Evolutionary conservation across 139 green algal genomes (phyloP).

Genomic region (Chlamydomonas eustigma): DNA sequence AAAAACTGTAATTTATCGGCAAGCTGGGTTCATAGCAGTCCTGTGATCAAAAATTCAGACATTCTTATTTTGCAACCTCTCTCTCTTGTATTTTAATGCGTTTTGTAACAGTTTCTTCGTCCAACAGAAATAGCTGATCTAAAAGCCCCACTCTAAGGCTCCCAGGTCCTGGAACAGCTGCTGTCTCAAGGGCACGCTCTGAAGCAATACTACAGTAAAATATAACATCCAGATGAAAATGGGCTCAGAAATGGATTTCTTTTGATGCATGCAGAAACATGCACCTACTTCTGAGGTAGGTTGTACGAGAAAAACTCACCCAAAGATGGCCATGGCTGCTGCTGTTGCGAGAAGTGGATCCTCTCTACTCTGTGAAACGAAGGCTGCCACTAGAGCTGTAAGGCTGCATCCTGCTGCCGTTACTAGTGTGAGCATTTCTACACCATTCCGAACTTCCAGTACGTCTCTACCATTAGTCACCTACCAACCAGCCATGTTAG

Average conservation of each 20-base stretch:
- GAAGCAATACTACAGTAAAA: neutral
- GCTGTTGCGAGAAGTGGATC: slow-evolving; percentile 56
- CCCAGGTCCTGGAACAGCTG: neutral
- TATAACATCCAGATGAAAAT: neutral
- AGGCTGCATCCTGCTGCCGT: slow-evolving; percentile 75
- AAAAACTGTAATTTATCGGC: too few relatives aligned
- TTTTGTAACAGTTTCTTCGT: too few relatives aligned
- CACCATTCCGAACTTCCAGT: slow-evolving; percentile 11
- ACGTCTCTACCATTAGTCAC: slow-evolving; percentile 11
- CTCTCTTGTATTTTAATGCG: too few relatives aligned
- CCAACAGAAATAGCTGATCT: slow-evolving; percentile 3
- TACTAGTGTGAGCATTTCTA: slow-evolving; percentile 59
- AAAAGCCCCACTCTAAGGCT: slow-evolving; percentile 4
- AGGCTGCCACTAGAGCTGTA: slow-evolving; percentile 74
- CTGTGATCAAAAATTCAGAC: too few relatives aligned
- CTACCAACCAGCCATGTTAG: too few relatives aligned
- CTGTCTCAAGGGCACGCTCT: neutral
- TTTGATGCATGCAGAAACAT: neutral
- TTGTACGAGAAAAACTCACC: slow-evolving; percentile 52
- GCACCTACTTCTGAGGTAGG: neutral
- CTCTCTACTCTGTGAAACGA: slow-evolving; percentile 35
- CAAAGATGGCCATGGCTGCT: slow-evolving; percentile 65
- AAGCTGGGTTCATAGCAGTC: too few relatives aligned
- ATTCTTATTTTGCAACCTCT: too few relatives aligned
- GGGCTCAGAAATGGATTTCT: neutral